phyloP scores from a whole-genome alignment of 2,329 filamentous ascomycete genomes.

The Penicillium concentricum region DNA sequence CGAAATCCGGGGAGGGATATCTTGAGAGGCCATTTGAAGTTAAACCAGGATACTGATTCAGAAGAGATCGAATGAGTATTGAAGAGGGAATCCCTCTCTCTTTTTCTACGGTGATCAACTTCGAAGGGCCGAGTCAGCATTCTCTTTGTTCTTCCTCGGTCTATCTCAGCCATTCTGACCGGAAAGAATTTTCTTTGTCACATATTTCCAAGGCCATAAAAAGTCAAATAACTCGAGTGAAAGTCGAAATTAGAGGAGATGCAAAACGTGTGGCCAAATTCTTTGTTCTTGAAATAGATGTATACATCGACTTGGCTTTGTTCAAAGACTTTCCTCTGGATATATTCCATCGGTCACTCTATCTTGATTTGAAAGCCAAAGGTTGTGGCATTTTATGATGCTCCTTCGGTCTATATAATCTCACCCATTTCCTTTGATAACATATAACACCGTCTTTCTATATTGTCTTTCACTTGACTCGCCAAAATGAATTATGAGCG shows the following conservation, averaged over 20 bases:
- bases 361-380: neutral
- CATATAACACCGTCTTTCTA: neutral
- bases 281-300: conserved; percentile 7
- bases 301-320: neutral
- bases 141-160: neutral
- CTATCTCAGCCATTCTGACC: neutral
- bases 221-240: neutral
- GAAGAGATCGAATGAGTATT: neutral
- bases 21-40: neutral
- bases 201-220: neutral
- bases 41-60: neutral
- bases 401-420: neutral
- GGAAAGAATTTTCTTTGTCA: neutral
- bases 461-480: neutral
- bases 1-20: neutral
- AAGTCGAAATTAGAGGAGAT: neutral
- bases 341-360: neutral
- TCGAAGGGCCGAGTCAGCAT: neutral
- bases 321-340: neutral
- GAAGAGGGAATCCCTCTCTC: neutral
- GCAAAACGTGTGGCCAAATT: neutral
- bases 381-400: neutral
- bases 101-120: neutral
- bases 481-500: conserved; percentile 7
- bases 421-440: neutral